Conservation (phyloP, 768 basidiomycete species). For the Lactarius indigo region DNA sequence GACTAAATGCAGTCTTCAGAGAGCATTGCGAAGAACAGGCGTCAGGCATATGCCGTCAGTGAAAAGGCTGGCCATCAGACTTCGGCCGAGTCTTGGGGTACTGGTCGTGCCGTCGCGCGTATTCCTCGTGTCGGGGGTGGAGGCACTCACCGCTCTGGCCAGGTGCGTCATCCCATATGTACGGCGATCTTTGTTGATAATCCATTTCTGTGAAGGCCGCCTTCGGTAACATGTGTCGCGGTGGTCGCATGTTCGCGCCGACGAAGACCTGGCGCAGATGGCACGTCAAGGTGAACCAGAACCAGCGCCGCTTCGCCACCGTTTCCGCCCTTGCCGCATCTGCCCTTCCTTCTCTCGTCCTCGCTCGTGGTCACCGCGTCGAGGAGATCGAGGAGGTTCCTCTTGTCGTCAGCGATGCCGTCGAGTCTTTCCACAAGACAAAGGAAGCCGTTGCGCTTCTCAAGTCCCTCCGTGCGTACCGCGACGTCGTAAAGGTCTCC, state of each 20-base stretch:
- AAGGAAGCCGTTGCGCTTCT: slow-evolving; percentile 94
- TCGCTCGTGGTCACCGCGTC: slow-evolving; percentile 98
- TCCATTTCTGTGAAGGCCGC: slow-evolving; percentile 60
- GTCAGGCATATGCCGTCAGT: slow-evolving; percentile 95
- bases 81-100: slow-evolving; percentile 99
- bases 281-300: slow-evolving; percentile 99
- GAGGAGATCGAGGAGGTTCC: slow-evolving; percentile 97
- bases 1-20: slow-evolving; percentile 46
- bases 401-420: slow-evolving; percentile 74
- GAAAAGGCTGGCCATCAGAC: slow-evolving; percentile 99
- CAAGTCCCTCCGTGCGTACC: slow-evolving; percentile 84
- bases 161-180: slow-evolving; percentile 46
- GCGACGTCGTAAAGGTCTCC: slow-evolving; percentile 94
- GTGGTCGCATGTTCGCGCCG: slow-evolving; percentile 99
- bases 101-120: slow-evolving; percentile 99
- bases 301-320: slow-evolving; percentile 96
- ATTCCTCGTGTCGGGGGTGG: slow-evolving; percentile 99
- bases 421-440: slow-evolving; percentile 92
- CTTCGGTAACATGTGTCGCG: slow-evolving; percentile 99
- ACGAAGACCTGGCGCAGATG: slow-evolving; percentile 99
- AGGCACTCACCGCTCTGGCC: slow-evolving; percentile 97
- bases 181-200: slow-evolving; percentile 2
- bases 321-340: slow-evolving; percentile 98
- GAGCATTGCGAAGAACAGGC: slow-evolving; percentile 96
- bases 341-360: slow-evolving; percentile 95